phyloP scores from a whole-genome alignment of 192 early-diverging fungal genomes.

The Glomus cerebriforme region DNA sequence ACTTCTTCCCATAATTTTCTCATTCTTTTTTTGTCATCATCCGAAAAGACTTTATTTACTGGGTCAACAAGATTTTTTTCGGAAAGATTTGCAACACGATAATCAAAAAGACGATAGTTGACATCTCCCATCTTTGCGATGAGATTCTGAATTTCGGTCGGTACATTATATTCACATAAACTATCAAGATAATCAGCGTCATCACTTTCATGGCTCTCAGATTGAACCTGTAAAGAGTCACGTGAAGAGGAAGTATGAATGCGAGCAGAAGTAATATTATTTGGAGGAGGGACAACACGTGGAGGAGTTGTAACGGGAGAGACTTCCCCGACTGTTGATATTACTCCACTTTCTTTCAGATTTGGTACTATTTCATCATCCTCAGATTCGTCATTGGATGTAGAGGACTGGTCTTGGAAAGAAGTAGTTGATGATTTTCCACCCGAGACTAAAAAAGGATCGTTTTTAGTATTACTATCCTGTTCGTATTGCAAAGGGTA shows the following conservation, averaged over 20 bases:
- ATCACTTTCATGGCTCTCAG: too few species aligned
- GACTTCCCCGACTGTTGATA: too few species aligned
- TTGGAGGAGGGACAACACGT: too few species aligned
- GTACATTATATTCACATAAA: too few species aligned
- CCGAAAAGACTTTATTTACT: constrained; percentile 32
- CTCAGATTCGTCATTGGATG: neutral
- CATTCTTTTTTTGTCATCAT: constrained; percentile 31
- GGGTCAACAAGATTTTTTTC: constrained; percentile 24
- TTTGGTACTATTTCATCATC: too few species aligned
- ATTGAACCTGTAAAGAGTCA: too few species aligned
- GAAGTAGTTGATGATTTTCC: constrained; percentile 13
- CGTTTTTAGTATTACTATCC: constrained; percentile 4
- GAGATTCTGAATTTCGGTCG: constrained; percentile 23
- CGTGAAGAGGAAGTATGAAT: too few species aligned
- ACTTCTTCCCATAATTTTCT: constrained; percentile 8
- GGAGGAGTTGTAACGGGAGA: too few species aligned
- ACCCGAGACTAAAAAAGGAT: constrained; percentile 13
- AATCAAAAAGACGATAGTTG: constrained; percentile 29
- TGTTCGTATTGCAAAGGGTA: constrained; percentile 30
- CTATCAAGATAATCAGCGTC: too few species aligned
- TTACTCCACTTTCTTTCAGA: too few species aligned
- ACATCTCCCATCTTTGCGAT: constrained; percentile 27
- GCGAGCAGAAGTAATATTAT: too few species aligned
- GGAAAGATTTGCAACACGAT: constrained; percentile 31
- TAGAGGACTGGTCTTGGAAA: constrained; percentile 5